Evolutionary conservation across 805 yeast species (phyloP).

Genomic region (Blastobotrys robertii): DNA sequence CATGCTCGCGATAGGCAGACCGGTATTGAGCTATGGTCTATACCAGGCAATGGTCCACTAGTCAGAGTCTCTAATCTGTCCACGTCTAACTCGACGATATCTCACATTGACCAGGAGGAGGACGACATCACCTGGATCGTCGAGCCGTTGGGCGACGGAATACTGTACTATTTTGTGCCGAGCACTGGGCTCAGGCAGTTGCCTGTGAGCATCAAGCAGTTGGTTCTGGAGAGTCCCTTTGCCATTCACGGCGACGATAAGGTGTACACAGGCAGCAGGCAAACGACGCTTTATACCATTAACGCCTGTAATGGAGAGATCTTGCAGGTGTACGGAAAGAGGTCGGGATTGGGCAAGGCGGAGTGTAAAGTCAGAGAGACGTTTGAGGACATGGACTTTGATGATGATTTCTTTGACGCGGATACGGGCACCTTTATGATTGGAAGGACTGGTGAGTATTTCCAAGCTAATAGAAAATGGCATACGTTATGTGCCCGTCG

Average conservation of each 20-base stretch:
- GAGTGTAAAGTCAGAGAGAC: conserved; percentile 13
- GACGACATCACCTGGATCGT: conserved; percentile 64
- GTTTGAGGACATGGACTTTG: conserved; percentile 6
- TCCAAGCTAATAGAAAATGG: conserved; percentile 4
- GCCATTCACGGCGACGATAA: conserved; percentile 68
- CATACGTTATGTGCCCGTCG: too few species aligned
- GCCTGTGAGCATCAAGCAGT: conserved; percentile 68
- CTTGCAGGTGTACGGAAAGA: conserved; percentile 56
- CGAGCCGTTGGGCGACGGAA: conserved; percentile 83
- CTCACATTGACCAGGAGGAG: conserved; percentile 16
- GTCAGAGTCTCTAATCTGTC: conserved; percentile 31
- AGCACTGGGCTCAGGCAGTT: conserved; percentile 67
- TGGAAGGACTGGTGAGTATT: conserved; percentile 23
- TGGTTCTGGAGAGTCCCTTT: conserved; percentile 80
- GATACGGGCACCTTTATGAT: conserved; percentile 20
- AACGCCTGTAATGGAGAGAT: conserved; percentile 69
- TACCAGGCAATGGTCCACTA: conserved; percentile 55
- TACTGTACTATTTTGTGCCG: conserved; percentile 68
- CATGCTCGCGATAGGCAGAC: conserved; percentile 70
- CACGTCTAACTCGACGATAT: not conserved
- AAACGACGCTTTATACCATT: conserved; percentile 64
- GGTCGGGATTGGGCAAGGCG: conserved; percentile 15
- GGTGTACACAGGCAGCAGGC: conserved; percentile 77
- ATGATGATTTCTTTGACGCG: conserved; percentile 11
- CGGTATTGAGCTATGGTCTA: conserved; percentile 70